Percentiles rank a stretch among this genome's conserved stretches.
phyloP scores from a whole-genome alignment of 2,329 filamentous ascomycete genomes.

The Penicillium frequentans region DNA sequence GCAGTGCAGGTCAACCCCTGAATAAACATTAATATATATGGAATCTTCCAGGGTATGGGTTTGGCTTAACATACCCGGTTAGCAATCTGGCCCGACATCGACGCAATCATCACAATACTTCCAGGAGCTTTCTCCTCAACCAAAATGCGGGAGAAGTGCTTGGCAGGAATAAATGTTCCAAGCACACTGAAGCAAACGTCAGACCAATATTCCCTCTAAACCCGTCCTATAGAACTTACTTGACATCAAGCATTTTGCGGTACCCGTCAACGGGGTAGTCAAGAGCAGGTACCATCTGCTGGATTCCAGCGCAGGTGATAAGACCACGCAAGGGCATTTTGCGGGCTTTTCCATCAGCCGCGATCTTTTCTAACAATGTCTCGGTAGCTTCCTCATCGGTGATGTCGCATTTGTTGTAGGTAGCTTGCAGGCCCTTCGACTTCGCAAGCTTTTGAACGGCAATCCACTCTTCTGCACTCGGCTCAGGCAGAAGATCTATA shows the following conservation, averaged over 20 bases:
- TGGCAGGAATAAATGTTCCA: constrained; percentile 38
- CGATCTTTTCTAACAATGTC: constrained; percentile 38
- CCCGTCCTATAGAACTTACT: constrained; percentile 21
- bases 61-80: constrained; percentile 50
- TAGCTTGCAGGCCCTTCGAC: constrained; percentile 33
- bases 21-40: too few relatives aligned
- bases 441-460: constrained; percentile 44
- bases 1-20: constrained; percentile 65
- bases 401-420: constrained; percentile 50
- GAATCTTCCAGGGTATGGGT: too few relatives aligned
- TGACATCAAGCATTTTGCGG: constrained; percentile 37
- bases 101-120: constrained; percentile 67
- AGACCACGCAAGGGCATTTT: constrained; percentile 26
- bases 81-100: constrained; percentile 67
- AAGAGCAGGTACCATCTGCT: constrained; percentile 49
- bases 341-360: constrained; percentile 19
- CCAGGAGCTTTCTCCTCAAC: constrained; percentile 55
- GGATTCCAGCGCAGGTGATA: constrained; percentile 53
- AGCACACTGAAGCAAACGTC: constrained; percentile 32
- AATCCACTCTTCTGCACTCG: constrained; percentile 41
- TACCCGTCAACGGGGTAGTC: constrained; percentile 45
- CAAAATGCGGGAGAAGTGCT: constrained; percentile 48
- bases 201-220: too few relatives aligned
- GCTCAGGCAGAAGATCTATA: constrained; percentile 45
- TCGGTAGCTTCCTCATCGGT: constrained; percentile 46